These are phyloP conservation scores for Austroboletus festivus DNA, from an alignment of 768 basidiomycete species.

Conservation along the genomic window DNA sequence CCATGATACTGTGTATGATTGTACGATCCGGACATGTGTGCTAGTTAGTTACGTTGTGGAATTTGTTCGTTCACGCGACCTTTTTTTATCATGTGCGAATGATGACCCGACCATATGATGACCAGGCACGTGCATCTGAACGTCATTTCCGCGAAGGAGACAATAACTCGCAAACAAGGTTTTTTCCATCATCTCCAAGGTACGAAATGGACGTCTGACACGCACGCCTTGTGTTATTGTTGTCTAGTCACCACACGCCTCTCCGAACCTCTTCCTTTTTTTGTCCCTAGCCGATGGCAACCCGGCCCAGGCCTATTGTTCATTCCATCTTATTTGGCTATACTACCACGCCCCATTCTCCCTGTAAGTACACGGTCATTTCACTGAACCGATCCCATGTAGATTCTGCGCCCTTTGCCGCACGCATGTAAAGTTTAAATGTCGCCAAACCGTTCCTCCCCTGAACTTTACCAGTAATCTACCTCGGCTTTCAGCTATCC, in stretches of 20 bases:
- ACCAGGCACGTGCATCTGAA: conserved; percentile 1
- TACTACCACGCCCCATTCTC: neutral
- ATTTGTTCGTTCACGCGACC: conserved; percentile 7
- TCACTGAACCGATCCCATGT: conserved; percentile 1
- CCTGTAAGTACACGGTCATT: conserved; percentile 12
- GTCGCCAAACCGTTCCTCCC: conserved; percentile 9
- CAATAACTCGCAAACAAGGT: conserved; percentile 31
- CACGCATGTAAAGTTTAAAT: conserved; percentile 18
- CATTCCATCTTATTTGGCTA: conserved; percentile 10
- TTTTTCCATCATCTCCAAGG: conserved; percentile 26
- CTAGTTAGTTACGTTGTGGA: neutral
- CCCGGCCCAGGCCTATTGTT: conserved; percentile 29
- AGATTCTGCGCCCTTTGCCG: conserved; percentile 4
- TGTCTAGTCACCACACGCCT: conserved; percentile 8
- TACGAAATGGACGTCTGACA: conserved; percentile 26
- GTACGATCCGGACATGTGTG: conserved; percentile 17
- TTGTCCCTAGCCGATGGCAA: conserved; percentile 10
- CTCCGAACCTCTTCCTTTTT: too few species aligned
- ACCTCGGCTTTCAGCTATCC: conserved; percentile 1
- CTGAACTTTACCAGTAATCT: conserved; percentile 9
- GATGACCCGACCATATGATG: conserved; percentile 7
- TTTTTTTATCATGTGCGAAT: conserved; percentile 19
- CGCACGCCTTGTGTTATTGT: conserved; percentile 17
- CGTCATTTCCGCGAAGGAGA: conserved; percentile 17
- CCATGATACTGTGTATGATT: conserved; percentile 22